phyloP scores from a whole-genome alignment of 108 stramenopile species.

The Cylindrotheca closterium region DNA sequence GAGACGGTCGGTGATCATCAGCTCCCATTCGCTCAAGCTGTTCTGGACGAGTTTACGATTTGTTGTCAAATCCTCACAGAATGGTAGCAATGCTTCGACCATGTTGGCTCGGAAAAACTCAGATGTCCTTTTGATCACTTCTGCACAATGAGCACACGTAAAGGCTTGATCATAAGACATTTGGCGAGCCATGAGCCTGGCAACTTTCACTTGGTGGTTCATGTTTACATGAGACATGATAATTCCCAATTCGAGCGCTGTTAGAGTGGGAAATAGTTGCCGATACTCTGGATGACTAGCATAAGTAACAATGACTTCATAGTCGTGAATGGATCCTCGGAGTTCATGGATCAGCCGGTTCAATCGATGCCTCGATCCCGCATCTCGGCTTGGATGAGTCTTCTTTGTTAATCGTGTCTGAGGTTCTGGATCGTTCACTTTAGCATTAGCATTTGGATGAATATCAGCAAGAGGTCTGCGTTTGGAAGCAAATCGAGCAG shows the following conservation, averaged over 20 bases:
- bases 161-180: conserved; percentile 13
- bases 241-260: conserved; percentile 26
- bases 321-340: conserved; percentile 30
- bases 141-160: conserved; percentile 33
- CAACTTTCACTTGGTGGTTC: conserved; percentile 39
- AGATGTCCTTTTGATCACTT: conserved; percentile 29
- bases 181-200: conserved; percentile 24
- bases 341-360: conserved; percentile 34
- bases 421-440: no score
- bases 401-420: not conserved
- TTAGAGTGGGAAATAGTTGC: conserved; percentile 20
- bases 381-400: not conserved
- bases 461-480: not conserved
- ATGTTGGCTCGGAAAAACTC: conserved; percentile 35
- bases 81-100: conserved; percentile 37
- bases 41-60: conserved; percentile 17
- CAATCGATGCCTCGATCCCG: not conserved
- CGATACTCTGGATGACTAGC: conserved; percentile 23
- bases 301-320: conserved; percentile 22
- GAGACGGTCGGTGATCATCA: conserved; percentile 9
- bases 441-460: not conserved
- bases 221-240: conserved; percentile 32
- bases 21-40: conserved; percentile 43
- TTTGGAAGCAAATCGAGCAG: not conserved
- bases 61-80: conserved; percentile 28